phyloP scores from a whole-genome alignment of 2,329 filamentous ascomycete genomes.

The Claviceps arundinis region DNA sequence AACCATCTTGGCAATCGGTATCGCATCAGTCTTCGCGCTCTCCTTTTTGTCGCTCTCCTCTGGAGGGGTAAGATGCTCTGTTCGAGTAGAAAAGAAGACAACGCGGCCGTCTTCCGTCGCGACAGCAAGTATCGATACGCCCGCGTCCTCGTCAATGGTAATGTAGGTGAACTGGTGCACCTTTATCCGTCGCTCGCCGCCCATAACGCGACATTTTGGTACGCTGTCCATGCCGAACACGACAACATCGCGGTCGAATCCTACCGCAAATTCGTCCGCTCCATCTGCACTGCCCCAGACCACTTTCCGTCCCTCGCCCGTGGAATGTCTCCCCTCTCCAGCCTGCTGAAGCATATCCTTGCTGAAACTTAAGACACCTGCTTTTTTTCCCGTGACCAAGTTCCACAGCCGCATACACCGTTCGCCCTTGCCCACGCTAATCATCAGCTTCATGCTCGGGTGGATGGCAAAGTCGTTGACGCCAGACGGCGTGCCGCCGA shows the following conservation, averaged over 20 bases:
- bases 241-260: constrained; percentile 72
- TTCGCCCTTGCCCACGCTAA: constrained; percentile 82
- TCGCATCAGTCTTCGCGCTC: constrained; percentile 10
- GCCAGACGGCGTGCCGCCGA: constrained; percentile 70
- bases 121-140: constrained; percentile 48
- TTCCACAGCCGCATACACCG: constrained; percentile 93
- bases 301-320: constrained; percentile 72
- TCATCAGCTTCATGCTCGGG: constrained; percentile 92
- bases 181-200: constrained; percentile 53
- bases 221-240: constrained; percentile 83
- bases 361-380: constrained; percentile 78
- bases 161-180: constrained; percentile 73
- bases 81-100: constrained; percentile 63
- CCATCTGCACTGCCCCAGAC: constrained; percentile 62
- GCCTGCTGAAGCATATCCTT: constrained; percentile 58
- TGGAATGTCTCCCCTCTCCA: constrained; percentile 62
- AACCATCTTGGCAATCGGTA: constrained; percentile 51
- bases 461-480: constrained; percentile 94
- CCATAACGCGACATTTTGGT: constrained; percentile 60
- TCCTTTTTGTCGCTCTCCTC: constrained; percentile 19
- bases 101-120: constrained; percentile 87
- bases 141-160: constrained; percentile 28
- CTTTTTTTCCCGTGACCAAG: constrained; percentile 89
- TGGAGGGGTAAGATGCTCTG: constrained; percentile 28
- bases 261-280: constrained; percentile 74